Evolutionary conservation across 148 eudicot species (phyloP).

Genomic region (Oxyria digyna): DNA sequence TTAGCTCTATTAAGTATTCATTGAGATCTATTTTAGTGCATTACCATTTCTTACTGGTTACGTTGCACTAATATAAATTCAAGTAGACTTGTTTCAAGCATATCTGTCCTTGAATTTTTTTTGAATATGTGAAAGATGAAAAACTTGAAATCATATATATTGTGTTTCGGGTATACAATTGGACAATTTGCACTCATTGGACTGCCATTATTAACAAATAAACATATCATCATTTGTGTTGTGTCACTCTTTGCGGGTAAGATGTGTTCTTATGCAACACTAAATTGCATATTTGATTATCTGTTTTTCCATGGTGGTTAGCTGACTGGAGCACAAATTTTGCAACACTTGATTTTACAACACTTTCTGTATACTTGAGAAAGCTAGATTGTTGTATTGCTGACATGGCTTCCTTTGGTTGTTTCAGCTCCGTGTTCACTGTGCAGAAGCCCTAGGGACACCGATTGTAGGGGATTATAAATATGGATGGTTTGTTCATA

Average conservation of each 20-base stretch:
- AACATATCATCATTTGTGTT: not conserved
- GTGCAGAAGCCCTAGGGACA: conserved; percentile 95
- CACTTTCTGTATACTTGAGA: too few species aligned
- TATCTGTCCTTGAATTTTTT: too few species aligned
- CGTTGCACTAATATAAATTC: not conserved
- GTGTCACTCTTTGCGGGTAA: not conserved
- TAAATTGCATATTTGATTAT: too few species aligned
- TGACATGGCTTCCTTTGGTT: not conserved
- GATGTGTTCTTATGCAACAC: not conserved
- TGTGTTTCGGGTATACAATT: not conserved
- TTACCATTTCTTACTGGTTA: not conserved
- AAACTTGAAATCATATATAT: too few species aligned
- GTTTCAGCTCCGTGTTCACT: conserved; percentile 77
- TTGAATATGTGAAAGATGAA: too few species aligned
- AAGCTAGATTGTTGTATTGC: not conserved
- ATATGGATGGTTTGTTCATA: conserved; percentile 86
- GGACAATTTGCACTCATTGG: not conserved
- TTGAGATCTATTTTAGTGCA: not conserved
- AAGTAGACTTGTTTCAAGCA: not conserved
- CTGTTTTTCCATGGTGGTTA: too few species aligned
- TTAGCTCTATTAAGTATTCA: not conserved
- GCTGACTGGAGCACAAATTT: not conserved
- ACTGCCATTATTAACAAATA: not conserved
- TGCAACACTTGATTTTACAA: not conserved
- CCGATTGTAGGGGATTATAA: conserved; percentile 93